Evolutionary conservation across 2,329 filamentous ascomycete genomes (phyloP), one percentile per base, ranked within the genome.

Genomic region (Penicillium concentricum): DNA sequence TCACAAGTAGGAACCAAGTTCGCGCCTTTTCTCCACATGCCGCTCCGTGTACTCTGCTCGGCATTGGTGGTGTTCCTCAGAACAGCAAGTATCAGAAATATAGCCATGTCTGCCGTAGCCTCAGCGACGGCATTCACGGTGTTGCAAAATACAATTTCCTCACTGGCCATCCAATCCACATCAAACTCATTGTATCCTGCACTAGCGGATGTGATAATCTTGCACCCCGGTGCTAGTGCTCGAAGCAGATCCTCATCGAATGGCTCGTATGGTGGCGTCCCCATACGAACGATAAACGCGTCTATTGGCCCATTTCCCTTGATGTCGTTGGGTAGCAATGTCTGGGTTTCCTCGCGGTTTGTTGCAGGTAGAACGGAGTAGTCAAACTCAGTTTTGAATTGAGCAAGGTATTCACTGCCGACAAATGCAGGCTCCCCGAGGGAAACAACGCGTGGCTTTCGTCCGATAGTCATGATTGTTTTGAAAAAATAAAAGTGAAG

Each of bases 81-180:
- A 1, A 77, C 66, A 1, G 76, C 78, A 51, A 80, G 75, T 45
- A 73, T 76, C 57, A 78, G 69, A 63, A 80, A 80, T n/a, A 81
- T 70, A 10, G 81, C 77, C 75, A 81, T 79, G 42, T 81, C 79
- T 0, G 79, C 79, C 0, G 79, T 82, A 2, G 82, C 80, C 54
- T 85, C 79, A 0, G 81, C 77, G 0, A 81, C 81, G 0, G 81
- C 82, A 57, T 85, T 76, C 2, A 79, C 67, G 0, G 78, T 77
- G 60, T 83, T 85, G 70, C 81, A 84, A 62, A 85, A 84, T 69
- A 74, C 81, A 26, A 85, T 76, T 5, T 71, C 71, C 7, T 76
- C 61, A 13, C 55, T 39, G 0, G 77, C 76, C 64, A 80, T 72
- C 73, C 75, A 79, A 4, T 74, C 63, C 0, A 81, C 70, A 44